A percentile compares a stretch with the other conserved stretches of the same genome.
Conservation (phyloP, 805 yeast species). For the Cyberlindnera subsufficiens region DNA sequence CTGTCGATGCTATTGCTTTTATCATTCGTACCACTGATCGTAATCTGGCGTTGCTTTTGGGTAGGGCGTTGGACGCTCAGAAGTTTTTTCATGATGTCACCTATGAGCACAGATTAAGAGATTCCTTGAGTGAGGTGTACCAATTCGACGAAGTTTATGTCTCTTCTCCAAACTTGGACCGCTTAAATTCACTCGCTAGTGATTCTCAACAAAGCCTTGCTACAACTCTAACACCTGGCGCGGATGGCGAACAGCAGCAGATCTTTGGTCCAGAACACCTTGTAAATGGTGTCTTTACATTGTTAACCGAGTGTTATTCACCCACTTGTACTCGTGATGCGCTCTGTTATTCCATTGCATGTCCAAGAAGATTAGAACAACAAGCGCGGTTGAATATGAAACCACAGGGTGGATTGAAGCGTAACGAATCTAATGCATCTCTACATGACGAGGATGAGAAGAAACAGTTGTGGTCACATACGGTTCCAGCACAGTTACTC, state of each 20-base stretch:
- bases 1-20: conserved; percentile 83
- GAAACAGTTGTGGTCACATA: conserved; percentile 88
- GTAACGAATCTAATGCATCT: conserved; percentile 67
- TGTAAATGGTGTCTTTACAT: conserved; percentile 89
- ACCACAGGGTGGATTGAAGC: conserved; percentile 75
- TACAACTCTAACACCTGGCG: conserved; percentile 9
- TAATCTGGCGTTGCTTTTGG: conserved; percentile 80
- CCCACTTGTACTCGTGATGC: conserved; percentile 91
- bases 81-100: conserved; percentile 93
- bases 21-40: conserved; percentile 88
- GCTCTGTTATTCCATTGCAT: conserved; percentile 90
- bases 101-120: conserved; percentile 88
- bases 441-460: conserved; percentile 72
- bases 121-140: conserved; percentile 81
- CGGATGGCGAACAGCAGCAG: conserved; percentile 1
- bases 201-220: conserved; percentile 2
- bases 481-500: conserved; percentile 75
- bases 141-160: conserved; percentile 62
- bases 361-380: conserved; percentile 93
- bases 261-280: conserved; percentile 14
- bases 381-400: conserved; percentile 88
- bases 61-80: conserved; percentile 91
- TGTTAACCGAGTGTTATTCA: conserved; percentile 91
- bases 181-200: conserved; percentile 15
- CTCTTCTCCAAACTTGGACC: not conserved